A percentile compares a stretch with the other conserved stretches of the same genome.
These are phyloP conservation scores for Leishmania mexicana DNA, from an alignment of 208 protist genomes.

Conservation along the genomic window DNA sequence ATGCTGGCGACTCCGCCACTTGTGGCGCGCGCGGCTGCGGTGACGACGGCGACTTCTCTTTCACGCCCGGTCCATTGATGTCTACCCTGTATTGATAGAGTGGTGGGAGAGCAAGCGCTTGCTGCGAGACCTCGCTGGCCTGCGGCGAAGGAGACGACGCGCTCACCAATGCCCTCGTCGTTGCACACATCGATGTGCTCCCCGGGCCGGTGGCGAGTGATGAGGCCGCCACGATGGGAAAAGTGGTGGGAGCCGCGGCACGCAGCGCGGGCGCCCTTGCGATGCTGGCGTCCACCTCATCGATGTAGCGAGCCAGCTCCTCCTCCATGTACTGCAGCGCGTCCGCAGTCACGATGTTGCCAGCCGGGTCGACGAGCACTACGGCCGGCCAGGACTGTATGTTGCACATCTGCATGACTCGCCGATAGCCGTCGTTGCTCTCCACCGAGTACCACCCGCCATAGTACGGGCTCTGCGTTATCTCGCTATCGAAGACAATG, in stretches of 20 bases:
- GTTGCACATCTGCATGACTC: slow-evolving; percentile 46
- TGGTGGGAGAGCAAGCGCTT: background rate
- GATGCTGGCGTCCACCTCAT: slow-evolving; percentile 16
- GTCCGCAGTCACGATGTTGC: slow-evolving; percentile 47
- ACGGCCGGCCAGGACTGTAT: slow-evolving; percentile 65
- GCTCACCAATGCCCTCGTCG: slow-evolving; percentile 1
- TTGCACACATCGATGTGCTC: background rate
- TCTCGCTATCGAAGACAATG: slow-evolving; percentile 41
- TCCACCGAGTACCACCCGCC: slow-evolving; percentile 71
- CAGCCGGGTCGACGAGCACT: slow-evolving; percentile 58
- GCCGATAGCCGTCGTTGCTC: slow-evolving; percentile 58
- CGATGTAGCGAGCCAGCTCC: slow-evolving; percentile 40
- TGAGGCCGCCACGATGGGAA: background rate
- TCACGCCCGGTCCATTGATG: background rate
- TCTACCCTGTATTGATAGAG: background rate
- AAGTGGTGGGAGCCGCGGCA: background rate
- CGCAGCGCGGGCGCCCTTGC: slow-evolving; percentile 2
- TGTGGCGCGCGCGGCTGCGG: background rate
- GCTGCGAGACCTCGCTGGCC: background rate
- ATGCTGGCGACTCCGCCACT: background rate
- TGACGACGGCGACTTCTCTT: background rate
- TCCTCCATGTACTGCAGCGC: slow-evolving; percentile 60
- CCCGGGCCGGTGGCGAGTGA: slow-evolving; percentile 1
- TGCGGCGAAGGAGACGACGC: background rate
- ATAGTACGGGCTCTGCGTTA: slow-evolving; percentile 53